phyloP scores from a whole-genome alignment of 225 moss, liverwort and hornwort genomes.

The Asterella californica region DNA sequence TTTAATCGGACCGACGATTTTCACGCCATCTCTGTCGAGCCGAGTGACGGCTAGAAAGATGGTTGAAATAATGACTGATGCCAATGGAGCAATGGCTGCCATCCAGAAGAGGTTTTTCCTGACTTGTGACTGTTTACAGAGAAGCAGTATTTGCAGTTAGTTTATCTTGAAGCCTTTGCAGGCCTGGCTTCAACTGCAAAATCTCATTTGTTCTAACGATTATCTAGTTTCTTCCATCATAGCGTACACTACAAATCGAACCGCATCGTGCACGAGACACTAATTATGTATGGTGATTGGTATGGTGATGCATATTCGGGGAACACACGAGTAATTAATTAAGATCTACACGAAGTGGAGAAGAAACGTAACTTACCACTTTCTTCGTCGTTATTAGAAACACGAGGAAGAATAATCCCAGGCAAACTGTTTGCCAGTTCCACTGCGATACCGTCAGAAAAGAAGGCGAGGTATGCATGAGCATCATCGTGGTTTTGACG shows the following conservation, averaged over 20 bases:
- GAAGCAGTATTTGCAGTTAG: not conserved
- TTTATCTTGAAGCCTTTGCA: no score
- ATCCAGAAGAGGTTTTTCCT: slow-evolving; percentile 50
- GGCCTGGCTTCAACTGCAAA: no score
- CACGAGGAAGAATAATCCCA: slow-evolving; percentile 54
- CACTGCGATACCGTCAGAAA: slow-evolving; percentile 31
- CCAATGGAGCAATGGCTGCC: slow-evolving; percentile 45
- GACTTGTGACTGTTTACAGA: slow-evolving; percentile 37
- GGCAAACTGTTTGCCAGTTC: slow-evolving; percentile 57
- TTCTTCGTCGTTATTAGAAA: slow-evolving; percentile 43
- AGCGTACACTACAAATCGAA: no score
- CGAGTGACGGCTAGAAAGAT: slow-evolving; percentile 35
- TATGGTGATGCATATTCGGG: no score
- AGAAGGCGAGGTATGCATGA: no score
- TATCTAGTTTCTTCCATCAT: no score
- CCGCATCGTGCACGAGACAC: no score
- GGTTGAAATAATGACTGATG: slow-evolving; percentile 42
- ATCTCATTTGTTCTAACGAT: no score
- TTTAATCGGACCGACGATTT: slow-evolving; percentile 37
- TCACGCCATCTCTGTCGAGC: slow-evolving; percentile 43
- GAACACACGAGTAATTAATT: no score
- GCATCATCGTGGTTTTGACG: no score
- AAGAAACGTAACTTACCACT: not conserved
- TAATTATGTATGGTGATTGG: no score
- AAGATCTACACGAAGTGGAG: not conserved